A percentile compares a stretch with the other conserved stretches of the same genome.
Evolutionary conservation across 768 basidiomycete species (phyloP).

Genomic region (Boletus rufocinnamomeus): DNA sequence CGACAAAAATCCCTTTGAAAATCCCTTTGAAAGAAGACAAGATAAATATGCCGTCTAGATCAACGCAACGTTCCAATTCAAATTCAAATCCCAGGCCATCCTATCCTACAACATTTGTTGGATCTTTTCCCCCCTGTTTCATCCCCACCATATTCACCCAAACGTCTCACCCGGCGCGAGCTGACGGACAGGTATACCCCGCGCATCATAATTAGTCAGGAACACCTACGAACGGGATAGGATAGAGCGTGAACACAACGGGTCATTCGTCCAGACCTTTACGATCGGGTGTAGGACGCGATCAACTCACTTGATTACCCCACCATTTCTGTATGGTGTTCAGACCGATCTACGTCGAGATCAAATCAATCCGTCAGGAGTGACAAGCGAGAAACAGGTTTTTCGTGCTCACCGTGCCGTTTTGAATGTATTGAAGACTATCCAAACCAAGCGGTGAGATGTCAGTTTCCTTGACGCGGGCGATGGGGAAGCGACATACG

Average conservation of each 20-base stretch:
- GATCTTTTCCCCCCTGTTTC: neutral
- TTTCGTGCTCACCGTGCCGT: constrained; percentile 23
- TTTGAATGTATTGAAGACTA: constrained; percentile 32
- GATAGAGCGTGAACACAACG: neutral
- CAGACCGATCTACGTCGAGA: constrained; percentile 23
- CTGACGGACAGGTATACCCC: constrained; percentile 30
- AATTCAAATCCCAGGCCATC: no score
- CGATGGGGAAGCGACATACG: constrained; percentile 40
- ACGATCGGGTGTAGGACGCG: no score
- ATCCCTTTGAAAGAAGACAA: neutral
- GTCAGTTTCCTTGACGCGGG: neutral
- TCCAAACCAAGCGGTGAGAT: no score
- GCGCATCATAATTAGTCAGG: constrained; percentile 20
- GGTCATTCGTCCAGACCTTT: neutral
- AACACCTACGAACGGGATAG: constrained; percentile 22
- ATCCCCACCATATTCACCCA: no score
- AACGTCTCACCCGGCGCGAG: constrained; percentile 28
- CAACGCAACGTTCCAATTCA: no score
- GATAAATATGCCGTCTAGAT: neutral
- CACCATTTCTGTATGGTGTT: constrained; percentile 28
- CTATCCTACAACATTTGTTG: neutral
- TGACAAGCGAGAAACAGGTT: neutral
- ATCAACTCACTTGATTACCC: constrained; percentile 28
- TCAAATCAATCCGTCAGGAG: neutral
- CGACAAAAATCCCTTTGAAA: no score